These are phyloP conservation scores for Castanea crenata DNA, from an alignment of 306 rosid species.

Conservation along the genomic window DNA sequence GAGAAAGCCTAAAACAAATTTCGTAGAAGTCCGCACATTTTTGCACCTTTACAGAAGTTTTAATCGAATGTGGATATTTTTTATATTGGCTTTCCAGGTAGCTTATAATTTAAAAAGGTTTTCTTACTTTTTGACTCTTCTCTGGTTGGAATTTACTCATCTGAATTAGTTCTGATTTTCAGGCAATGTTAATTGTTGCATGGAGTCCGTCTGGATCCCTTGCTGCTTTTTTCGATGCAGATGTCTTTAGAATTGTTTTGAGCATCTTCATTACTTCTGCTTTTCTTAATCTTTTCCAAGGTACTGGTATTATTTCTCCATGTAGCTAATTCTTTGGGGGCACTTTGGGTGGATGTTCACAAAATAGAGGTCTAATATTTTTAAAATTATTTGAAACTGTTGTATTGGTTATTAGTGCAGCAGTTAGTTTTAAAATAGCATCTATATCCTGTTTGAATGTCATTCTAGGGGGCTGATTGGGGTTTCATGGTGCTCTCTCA, in stretches of 20 bases:
- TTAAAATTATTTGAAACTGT: not conserved
- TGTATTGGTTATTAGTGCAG: not conserved
- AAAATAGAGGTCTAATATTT: not conserved
- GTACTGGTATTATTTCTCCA: conserved; percentile 32
- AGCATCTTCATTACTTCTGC: conserved; percentile 88
- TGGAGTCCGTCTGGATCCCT: conserved; percentile 84
- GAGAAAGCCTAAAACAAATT: conserved; percentile 92
- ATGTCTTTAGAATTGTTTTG: conserved; percentile 74
- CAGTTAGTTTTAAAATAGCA: not conserved
- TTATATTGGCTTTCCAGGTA: conserved; percentile 96
- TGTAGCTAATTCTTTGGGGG: not conserved
- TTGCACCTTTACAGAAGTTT: conserved; percentile 90
- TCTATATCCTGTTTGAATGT: not conserved
- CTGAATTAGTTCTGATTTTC: conserved; percentile 29
- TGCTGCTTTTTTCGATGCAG: conserved; percentile 58
- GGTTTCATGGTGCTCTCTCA: not conserved
- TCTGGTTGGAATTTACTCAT: conserved; percentile 6
- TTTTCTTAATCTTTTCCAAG: conserved; percentile 88
- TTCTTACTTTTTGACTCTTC: conserved; percentile 6
- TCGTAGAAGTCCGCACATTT: conserved; percentile 94
- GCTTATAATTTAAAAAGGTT: conserved; percentile 15
- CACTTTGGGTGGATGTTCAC: not conserved
- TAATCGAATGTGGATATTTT: conserved; percentile 98
- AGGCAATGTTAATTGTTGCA: conserved; percentile 93
- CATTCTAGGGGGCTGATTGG: not conserved